Base-by-base conservation (phyloP, 176 grass and related monocot species). In the Hordeum vulgare region DNA sequence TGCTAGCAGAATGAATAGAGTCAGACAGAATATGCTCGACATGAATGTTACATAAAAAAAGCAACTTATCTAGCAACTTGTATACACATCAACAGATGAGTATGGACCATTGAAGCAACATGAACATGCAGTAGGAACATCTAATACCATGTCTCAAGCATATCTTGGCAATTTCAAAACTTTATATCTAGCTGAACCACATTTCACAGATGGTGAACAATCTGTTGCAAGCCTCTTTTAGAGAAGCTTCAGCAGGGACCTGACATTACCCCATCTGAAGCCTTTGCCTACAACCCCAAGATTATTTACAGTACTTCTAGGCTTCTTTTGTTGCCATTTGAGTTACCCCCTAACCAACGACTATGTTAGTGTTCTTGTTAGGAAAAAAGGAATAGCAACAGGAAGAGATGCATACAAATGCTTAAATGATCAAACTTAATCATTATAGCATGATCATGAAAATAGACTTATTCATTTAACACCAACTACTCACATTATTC, bases 241-340 rank as follows among this genome's bases (percentile, higher is more conserved):
- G 18, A 21, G 65, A 21, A 23, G 62, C 64, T 71, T 91, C 86
- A 11, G 63, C 80, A 64, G 36, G 12, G 34, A 88, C 45, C 79
- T 87, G n/a, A 87, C 66, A 23, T 60, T 86, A 76, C 88, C 88
- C 35, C 90, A 77, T 34, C 94, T 94, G 18, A 94, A 69, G 3
- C 92, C 94, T 89, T 90, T 87, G 10, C 92, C 94, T n/a, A 90
- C 86, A 25, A 92, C 78, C 54, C 92, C 90, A 25, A 97, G 76
- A 69, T 97, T 83, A 65, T 84, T 89, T 14, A 94, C 80, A 25
- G 65, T 83, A 62, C 89, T 83, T 83, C 67, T 70, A 23, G 84
- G 72, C 91, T 86, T 81, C 81, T 4, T 69, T 82, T 70, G 81
- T 85, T 59, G 81, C 84, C 57, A 25, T 25, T 60, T 11, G 23